Conservation (phyloP, 1,139 yeast genomes). For the Entelexis paramagnoliae region DNA sequence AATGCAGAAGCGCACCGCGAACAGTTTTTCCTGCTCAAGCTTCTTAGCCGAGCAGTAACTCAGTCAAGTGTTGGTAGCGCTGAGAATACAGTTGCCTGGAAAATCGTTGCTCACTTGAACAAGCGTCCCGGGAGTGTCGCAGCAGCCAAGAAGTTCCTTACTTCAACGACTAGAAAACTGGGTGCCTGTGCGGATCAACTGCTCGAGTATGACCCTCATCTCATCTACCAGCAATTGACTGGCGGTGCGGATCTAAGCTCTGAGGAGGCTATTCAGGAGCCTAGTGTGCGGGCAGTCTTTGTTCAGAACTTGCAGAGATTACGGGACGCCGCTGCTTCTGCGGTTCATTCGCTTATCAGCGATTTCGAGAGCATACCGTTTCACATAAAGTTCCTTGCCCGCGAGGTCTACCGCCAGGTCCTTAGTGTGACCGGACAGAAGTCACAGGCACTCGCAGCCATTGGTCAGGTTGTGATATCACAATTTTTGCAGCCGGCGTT, state of each 20-base stretch:
- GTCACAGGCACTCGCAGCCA: constrained; percentile 45
- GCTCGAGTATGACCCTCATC: constrained; percentile 72
- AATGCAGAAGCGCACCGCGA: constrained; percentile 45
- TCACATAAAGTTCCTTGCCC: constrained; percentile 45
- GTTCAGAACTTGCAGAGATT: constrained; percentile 63
- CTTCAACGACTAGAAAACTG: constrained; percentile 42
- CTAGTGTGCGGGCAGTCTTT: constrained; percentile 57
- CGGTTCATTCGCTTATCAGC: constrained; percentile 41
- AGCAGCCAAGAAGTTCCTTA: constrained; percentile 44
- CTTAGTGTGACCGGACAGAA: constrained; percentile 27
- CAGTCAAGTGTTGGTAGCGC: constrained; percentile 23
- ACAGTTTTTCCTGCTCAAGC: constrained; percentile 57
- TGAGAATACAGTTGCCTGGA: constrained; percentile 38
- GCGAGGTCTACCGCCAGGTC: constrained; percentile 30
- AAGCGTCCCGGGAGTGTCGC: constrained; percentile 34
- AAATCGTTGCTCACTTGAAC: constrained; percentile 46
- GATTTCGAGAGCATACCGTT: constrained; percentile 48
- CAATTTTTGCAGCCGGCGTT: constrained; percentile 59
- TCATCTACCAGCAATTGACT: constrained; percentile 50
- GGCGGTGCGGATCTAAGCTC: constrained; percentile 41
- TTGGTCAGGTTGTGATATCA: constrained; percentile 57
- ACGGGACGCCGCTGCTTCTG: constrained; percentile 58
- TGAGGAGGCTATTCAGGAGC: constrained; percentile 68
- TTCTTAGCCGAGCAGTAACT: constrained; percentile 37
- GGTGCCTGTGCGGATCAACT: constrained; percentile 49